Evolutionary conservation across 148 eudicot genomes (phyloP), one percentile per base, ranked within the genome.

Genomic region (Spergularia marina): DNA sequence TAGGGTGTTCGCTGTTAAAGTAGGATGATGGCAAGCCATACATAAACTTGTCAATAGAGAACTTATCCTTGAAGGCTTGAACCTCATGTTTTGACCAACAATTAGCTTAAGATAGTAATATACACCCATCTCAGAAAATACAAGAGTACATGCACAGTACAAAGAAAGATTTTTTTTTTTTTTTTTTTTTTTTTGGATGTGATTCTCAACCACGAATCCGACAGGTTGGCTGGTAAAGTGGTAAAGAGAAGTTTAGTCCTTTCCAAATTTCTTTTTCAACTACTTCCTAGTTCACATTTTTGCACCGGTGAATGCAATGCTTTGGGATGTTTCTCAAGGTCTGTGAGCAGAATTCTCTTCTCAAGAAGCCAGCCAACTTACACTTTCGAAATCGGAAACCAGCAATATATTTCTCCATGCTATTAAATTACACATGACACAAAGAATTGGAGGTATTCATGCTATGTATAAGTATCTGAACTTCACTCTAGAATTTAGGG

Each of bases 321-420:
- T 20, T 40, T 79, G 51, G 83, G 92, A 5, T 84, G 92, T 73
- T 69, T 92, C 0, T 51, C 85, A 23, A 78, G 81, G 54, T 55
- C 86, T 67, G 30, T 92, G 4, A 84, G 91, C 34, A 79, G 86
- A 20, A 76, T 92, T 40, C 86, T 90, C 4, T 80, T 87, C 74
- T 83, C 88, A 60, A 86, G 74, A 41, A 74, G 41, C 60, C 87
- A 87, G 47, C 90, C 86, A 7, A 84, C 89, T 1, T 72, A 87
- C 79, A 87, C 90, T 18, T 70, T 82, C 70, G 85, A 78, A 36
- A n/a, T 14, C 58, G 53, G 80, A 17, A 67, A 74, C 21, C 53
- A 57, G 2, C 71, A 60, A 30, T 30, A 0, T 62, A 69, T n/a
- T 71, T 63, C 9, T 58, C 52, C 4, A 71, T 30, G 36, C 36